A percentile compares a stretch with the other conserved stretches of the same genome.
These are phyloP conservation scores for Nicotiana tomentosiformis DNA, from an alignment of 257 asterid species.

Conservation along the genomic window DNA sequence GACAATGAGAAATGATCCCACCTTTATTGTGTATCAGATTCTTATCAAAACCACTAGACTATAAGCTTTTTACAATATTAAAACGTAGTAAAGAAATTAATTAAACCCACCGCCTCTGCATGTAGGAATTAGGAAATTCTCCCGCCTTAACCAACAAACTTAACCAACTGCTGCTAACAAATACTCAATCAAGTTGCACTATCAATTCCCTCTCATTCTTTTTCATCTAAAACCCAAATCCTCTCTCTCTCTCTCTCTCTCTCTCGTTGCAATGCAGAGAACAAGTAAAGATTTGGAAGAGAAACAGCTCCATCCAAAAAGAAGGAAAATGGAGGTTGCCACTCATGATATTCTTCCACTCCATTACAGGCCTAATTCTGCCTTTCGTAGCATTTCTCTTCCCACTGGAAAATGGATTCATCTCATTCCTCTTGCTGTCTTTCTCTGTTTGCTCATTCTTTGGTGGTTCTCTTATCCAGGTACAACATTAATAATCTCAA, in stretches of 20 bases:
- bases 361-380: neutral
- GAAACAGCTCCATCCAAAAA: too few relatives aligned
- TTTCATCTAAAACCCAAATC: neutral
- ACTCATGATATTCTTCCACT: slow-evolving; percentile 11
- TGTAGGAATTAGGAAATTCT: neutral
- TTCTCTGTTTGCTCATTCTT: slow-evolving; percentile 46
- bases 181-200: neutral
- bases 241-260: neutral
- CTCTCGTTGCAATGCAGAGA: neutral
- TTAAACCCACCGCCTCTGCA: neutral
- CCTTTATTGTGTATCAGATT: too few relatives aligned
- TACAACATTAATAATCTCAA: neutral
- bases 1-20: too few relatives aligned
- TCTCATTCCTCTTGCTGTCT: slow-evolving; percentile 33
- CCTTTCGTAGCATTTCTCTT: neutral
- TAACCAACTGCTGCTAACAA: neutral
- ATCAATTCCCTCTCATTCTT: neutral
- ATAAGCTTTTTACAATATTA: too few relatives aligned
- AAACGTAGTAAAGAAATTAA: neutral
- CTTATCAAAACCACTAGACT: too few relatives aligned
- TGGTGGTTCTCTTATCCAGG: slow-evolving; percentile 51
- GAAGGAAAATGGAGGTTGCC: neutral
- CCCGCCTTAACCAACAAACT: neutral
- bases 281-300: too few relatives aligned
- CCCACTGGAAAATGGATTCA: slow-evolving; percentile 20